A percentile compares a stretch with the other conserved stretches of the same genome.
These are phyloP conservation scores for Geotrichum armillariae DNA, from an alignment of 1,139 yeast species.

Conservation along the genomic window DNA sequence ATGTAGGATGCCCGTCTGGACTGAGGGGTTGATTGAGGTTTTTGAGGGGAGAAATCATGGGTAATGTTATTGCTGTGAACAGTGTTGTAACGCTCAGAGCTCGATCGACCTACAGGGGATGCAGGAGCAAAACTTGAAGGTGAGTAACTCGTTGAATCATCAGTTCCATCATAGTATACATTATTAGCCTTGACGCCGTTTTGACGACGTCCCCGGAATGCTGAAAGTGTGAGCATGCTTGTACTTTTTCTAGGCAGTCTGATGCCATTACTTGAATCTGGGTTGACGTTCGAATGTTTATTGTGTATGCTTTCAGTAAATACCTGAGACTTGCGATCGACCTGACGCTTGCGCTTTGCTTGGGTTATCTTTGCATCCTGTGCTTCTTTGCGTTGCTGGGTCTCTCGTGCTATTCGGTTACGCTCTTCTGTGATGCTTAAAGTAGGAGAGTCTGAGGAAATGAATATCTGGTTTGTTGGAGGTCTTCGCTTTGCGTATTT, in stretches of 20 bases:
- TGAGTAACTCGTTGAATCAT: neutral
- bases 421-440: neutral
- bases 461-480: constrained; percentile 1
- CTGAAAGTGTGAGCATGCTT: constrained; percentile 1
- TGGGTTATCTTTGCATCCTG: neutral
- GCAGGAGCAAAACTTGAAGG: too few species aligned
- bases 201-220: neutral
- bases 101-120: too few species aligned
- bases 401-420: neutral
- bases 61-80: neutral
- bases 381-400: neutral
- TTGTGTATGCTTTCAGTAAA: neutral
- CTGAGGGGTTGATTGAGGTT: neutral
- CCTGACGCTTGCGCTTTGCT: neutral
- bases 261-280: neutral
- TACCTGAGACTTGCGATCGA: neutral
- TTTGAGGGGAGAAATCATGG: neutral
- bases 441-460: neutral
- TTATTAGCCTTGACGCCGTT: neutral
- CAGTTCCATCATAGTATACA: neutral
- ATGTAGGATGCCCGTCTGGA: neutral
- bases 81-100: neutral
- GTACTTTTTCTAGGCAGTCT: neutral
- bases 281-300: neutral
- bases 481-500: constrained; percentile 30